Percentiles rank a stretch among this genome's conserved stretches.
Evolutionary conservation across 2,329 filamentous ascomycete genomes (phyloP).

Genomic region (Cladophialophora immunda): DNA sequence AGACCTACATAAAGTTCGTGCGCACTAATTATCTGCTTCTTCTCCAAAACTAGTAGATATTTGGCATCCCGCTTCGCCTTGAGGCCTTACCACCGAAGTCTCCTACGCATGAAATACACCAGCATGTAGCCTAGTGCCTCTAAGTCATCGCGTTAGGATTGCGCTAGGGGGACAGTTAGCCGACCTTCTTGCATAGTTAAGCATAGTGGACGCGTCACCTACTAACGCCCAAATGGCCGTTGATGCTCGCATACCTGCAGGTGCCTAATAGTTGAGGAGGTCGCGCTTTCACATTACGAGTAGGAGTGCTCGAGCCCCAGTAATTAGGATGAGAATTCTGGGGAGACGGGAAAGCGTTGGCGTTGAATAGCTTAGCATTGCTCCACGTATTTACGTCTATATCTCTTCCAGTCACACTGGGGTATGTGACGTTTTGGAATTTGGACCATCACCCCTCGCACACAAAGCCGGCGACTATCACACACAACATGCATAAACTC

Average conservation of each 20-base stretch:
- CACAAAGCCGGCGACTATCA: too few species aligned
- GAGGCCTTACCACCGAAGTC: constrained; percentile 75
- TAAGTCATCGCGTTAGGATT: constrained; percentile 33
- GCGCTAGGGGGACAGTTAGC: constrained; percentile 23
- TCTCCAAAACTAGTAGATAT: constrained; percentile 35
- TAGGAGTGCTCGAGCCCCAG: constrained; percentile 25
- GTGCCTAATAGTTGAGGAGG: constrained; percentile 38
- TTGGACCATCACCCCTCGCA: too few species aligned
- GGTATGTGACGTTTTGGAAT: too few species aligned
- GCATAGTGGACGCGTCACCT: constrained; percentile 23
- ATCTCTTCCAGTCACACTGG: too few species aligned
- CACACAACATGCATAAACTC: too few species aligned
- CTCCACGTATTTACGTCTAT: too few species aligned
- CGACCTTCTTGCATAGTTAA: constrained; percentile 17
- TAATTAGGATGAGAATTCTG: neutral
- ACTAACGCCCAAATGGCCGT: constrained; percentile 38
- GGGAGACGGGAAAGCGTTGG: too few species aligned
- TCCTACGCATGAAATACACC: constrained; percentile 77
- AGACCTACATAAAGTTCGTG: constrained; percentile 38
- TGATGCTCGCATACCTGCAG: constrained; percentile 41
- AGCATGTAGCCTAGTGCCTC: constrained; percentile 71
- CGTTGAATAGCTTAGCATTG: too few species aligned
- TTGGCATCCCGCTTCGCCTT: constrained; percentile 52
- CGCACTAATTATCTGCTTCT: constrained; percentile 37
- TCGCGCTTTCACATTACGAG: constrained; percentile 3